phyloP scores from a whole-genome alignment of 768 basidiomycete genomes.

The Termitomyces sp. region DNA sequence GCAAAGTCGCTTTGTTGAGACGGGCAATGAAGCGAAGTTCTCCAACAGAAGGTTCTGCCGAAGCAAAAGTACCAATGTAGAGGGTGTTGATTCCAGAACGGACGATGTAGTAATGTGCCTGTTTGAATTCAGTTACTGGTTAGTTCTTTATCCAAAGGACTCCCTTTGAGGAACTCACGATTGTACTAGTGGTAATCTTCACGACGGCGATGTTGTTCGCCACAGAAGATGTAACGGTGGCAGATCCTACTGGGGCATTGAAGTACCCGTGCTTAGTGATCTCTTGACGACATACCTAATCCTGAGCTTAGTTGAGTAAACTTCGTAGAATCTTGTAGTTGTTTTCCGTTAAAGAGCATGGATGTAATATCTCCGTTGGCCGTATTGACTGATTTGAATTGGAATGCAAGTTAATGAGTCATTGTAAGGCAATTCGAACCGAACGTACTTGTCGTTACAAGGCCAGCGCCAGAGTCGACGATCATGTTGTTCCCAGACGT shows the following conservation, averaged over 20 bases:
- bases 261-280: background rate
- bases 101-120: constrained; percentile 47
- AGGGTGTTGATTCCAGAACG: constrained; percentile 40
- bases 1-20: constrained; percentile 35
- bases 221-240: constrained; percentile 36
- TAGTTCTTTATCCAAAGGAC: background rate
- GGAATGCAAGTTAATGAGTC: background rate
- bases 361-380: constrained; percentile 45
- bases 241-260: constrained; percentile 26
- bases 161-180: constrained; percentile 24
- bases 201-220: constrained; percentile 37
- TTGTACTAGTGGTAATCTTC: constrained; percentile 40
- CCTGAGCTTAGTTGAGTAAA: constrained; percentile 46
- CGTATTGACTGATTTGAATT: constrained; percentile 30
- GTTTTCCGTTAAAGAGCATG: constrained; percentile 39
- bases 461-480: constrained; percentile 42
- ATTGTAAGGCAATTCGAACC: background rate
- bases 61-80: constrained; percentile 43
- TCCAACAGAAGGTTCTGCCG: constrained; percentile 44
- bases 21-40: constrained; percentile 48
- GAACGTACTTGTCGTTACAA: constrained; percentile 40
- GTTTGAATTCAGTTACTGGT: background rate
- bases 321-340: constrained; percentile 42
- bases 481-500: constrained; percentile 36
- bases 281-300: constrained; percentile 26